Base-by-base conservation (phyloP, 106 monocot species). In the Phalaenopsis equestris region DNA sequence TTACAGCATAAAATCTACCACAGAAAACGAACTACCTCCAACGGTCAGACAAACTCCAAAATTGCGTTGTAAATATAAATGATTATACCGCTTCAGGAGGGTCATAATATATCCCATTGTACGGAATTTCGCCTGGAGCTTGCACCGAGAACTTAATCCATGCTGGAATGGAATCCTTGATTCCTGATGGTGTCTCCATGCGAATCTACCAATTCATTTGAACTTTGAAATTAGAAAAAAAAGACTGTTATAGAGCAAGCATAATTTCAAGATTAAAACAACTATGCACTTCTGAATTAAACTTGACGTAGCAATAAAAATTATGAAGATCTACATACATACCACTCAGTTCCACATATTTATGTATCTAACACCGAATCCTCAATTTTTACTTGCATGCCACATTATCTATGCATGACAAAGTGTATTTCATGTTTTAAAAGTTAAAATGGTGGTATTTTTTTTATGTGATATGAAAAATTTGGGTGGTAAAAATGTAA, bases 71-170 rank as follows among this genome's bases (percentile, higher is more conserved):
- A 74, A 74, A 9, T 39, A 2, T 2, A 74, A 45, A 42, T 12
- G 39, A 72, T 10, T 67, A 2, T 88, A 99, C 99, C 88, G 91
- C 91, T 79, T 91, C 93, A 37, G 95, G 95, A 9, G 99, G 99
- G 58, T 99, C 99, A 85, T 99, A 99, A 79, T 95, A 99, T 80
- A 99, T 95, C 38, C 95, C 99, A 87, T 90, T 95, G 79, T 95
- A 99, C 79, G 99, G 95, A 58, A 99, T 93, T 87, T 99, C 99
- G 21, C 93, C 93, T 64, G 93, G 90, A 36, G 93, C 91, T 70
- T 99, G 99, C 42, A 99, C 93, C 77, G 95, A 99, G 58, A 88
- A 99, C 86, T 93, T 99, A 67, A 95, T 99, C 99, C 99, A 99
- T 77, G 99, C 99, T 61, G 99, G 95, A 85, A 99, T 99, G 10